These are phyloP conservation scores for Ustilago sp. DNA, from an alignment of 1,284 basidiomycete species.

Conservation along the genomic window DNA sequence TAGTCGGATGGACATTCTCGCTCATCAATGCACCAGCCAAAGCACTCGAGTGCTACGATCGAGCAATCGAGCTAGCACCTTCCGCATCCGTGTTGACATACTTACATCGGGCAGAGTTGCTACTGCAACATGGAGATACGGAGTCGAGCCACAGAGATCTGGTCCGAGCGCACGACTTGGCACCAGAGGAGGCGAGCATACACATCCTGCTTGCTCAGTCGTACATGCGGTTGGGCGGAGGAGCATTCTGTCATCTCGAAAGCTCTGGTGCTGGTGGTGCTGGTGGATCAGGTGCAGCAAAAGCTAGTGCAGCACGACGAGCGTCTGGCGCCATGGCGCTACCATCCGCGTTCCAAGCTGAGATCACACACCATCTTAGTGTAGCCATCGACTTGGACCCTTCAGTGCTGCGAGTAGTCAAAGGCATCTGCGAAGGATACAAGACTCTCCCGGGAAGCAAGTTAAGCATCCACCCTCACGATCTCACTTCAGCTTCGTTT, in stretches of 20 bases:
- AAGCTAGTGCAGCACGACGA: conserved; percentile 13
- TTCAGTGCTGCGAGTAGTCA: conserved; percentile 38
- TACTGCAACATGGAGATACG: conserved; percentile 29
- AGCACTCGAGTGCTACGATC: conserved; percentile 43
- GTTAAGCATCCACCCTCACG: conserved; percentile 23
- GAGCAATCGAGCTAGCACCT: conserved; percentile 35
- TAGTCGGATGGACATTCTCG: conserved; percentile 60
- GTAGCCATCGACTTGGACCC: conserved; percentile 63
- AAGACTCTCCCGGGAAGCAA: conserved; percentile 37
- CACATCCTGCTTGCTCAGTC: conserved; percentile 66
- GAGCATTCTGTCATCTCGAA: conserved; percentile 56
- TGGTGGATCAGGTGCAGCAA: conserved; percentile 4
- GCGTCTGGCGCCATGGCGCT: conserved; percentile 30
- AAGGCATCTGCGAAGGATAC: conserved; percentile 55
- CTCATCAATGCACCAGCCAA: conserved; percentile 32
- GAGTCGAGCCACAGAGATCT: conserved; percentile 60
- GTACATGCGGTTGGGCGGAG: conserved; percentile 66
- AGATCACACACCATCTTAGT: conserved; percentile 62
- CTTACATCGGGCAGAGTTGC: conserved; percentile 35
- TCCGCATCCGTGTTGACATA: conserved; percentile 40
- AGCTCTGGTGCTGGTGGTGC: conserved; percentile 10
- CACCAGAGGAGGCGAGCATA: conserved; percentile 62
- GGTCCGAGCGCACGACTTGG: conserved; percentile 55
- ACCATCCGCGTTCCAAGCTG: conserved; percentile 42
- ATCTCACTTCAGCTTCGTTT: conserved; percentile 15